A percentile compares a stretch with the other conserved stretches of the same genome.
phyloP scores from a whole-genome alignment of 2,329 filamentous ascomycete genomes.

The Exophiala calicioides region DNA sequence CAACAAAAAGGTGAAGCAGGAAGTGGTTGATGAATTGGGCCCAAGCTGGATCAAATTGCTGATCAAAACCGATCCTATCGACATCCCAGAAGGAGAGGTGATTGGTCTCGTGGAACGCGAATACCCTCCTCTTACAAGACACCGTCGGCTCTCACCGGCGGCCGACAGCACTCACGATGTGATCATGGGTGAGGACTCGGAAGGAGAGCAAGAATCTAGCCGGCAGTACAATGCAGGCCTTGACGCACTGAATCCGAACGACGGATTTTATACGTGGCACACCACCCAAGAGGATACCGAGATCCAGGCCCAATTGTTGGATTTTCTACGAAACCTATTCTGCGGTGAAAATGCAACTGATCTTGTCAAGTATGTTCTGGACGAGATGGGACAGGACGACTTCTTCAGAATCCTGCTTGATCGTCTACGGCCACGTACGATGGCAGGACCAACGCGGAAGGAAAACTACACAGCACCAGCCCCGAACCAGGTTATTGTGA shows the following conservation, averaged over 20 bases:
- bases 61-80: slow-evolving; percentile 60
- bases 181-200: slow-evolving; percentile 36
- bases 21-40: slow-evolving; percentile 74
- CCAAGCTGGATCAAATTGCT: slow-evolving; percentile 78
- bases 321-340: slow-evolving; percentile 87
- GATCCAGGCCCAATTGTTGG: slow-evolving; percentile 87
- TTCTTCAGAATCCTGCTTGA: slow-evolving; percentile 79
- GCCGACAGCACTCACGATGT: slow-evolving; percentile 17
- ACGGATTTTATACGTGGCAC: slow-evolving; percentile 63
- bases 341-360: slow-evolving; percentile 61
- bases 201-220: slow-evolving; percentile 18
- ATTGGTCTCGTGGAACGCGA: slow-evolving; percentile 31
- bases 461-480: slow-evolving; percentile 36
- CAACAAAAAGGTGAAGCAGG: slow-evolving; percentile 70
- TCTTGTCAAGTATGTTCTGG: slow-evolving; percentile 86
- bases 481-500: slow-evolving; percentile 67
- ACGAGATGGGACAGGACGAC: slow-evolving; percentile 70
- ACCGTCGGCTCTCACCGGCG: neutral
- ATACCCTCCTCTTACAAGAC: slow-evolving; percentile 22
- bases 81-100: slow-evolving; percentile 30
- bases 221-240: slow-evolving; percentile 1
- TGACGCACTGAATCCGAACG: slow-evolving; percentile 61
- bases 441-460: slow-evolving; percentile 27
- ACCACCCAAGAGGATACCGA: slow-evolving; percentile 75
- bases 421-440: slow-evolving; percentile 66